phyloP scores from a whole-genome alignment of 2,329 filamentous ascomycete species.

The Septoria linicola region DNA sequence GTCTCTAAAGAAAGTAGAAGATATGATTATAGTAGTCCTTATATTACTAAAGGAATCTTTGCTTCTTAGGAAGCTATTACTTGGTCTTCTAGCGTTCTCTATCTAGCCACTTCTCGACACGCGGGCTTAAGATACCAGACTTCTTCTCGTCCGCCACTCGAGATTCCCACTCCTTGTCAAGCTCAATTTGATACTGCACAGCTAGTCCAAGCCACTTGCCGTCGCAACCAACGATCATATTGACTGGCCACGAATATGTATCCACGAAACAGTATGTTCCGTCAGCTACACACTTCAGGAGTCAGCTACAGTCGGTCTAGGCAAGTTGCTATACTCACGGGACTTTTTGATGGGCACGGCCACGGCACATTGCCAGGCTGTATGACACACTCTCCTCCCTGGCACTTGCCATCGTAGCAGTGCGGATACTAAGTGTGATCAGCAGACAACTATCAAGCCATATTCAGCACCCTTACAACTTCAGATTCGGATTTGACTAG shows the following conservation, averaged over 20 bases:
- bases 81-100: no score
- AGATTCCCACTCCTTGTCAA: not conserved
- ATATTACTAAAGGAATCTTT: no score
- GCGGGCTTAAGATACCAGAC: not conserved
- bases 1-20: no score
- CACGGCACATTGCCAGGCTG: not conserved
- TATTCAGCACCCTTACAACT: not conserved
- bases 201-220: not conserved
- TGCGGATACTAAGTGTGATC: not conserved
- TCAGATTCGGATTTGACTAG: not conserved
- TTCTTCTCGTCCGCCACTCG: not conserved
- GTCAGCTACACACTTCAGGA: not conserved
- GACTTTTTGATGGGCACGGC: not conserved
- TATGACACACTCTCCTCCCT: not conserved
- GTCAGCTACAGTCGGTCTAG: not conserved
- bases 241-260: not conserved
- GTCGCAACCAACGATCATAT: not conserved
- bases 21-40: no score
- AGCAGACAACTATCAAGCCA: not conserved
- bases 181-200: not conserved
- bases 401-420: slow-evolving; percentile 3
- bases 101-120: slow-evolving; percentile 1
- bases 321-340: not conserved
- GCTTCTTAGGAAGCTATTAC: no score
- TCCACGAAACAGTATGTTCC: slow-evolving; percentile 1